phyloP scores from a whole-genome alignment of 352 stramenopile genomes.

The Phytophthora multivora region DNA sequence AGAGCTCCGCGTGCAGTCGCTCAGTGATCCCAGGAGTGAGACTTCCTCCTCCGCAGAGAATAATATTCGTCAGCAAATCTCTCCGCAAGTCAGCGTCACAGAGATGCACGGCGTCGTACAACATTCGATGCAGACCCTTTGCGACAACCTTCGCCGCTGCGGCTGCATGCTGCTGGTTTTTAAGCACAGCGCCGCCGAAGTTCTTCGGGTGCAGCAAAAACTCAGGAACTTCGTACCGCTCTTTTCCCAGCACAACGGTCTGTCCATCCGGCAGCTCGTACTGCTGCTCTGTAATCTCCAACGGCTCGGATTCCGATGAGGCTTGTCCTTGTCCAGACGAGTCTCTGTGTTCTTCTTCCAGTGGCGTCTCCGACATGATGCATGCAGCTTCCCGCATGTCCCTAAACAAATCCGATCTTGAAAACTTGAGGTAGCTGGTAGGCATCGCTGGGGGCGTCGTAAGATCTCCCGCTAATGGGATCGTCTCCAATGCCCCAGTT shows the following conservation, averaged over 20 bases:
- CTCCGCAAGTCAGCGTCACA: constrained; percentile 83
- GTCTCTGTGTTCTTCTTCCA: constrained; percentile 41
- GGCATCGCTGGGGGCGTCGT: constrained; percentile 59
- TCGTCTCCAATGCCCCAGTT: constrained; percentile 64
- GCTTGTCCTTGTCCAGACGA: constrained; percentile 25
- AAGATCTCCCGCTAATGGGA: constrained; percentile 40
- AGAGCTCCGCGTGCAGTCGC: constrained; percentile 81
- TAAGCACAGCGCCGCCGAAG: constrained; percentile 52
- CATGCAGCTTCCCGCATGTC: constrained; percentile 81
- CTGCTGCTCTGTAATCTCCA: constrained; percentile 39
- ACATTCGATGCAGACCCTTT: constrained; percentile 79
- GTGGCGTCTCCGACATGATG: constrained; percentile 44
- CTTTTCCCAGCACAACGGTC: constrained; percentile 59
- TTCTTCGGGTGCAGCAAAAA: constrained; percentile 72
- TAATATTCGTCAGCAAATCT: constrained; percentile 89
- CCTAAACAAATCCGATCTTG: constrained; percentile 66
- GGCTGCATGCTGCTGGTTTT: constrained; percentile 53
- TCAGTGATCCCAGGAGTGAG: constrained; percentile 79
- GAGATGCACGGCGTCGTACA: constrained; percentile 84
- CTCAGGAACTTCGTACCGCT: constrained; percentile 78
- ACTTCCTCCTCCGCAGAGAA: constrained; percentile 83
- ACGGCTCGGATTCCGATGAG: constrained; percentile 10
- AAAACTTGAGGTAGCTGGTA: constrained; percentile 75
- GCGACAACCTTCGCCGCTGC: constrained; percentile 49
- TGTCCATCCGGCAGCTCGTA: constrained; percentile 88